Percentiles rank a stretch among this genome's conserved stretches.
phyloP scores from a whole-genome alignment of 164 flowering plant genomes.

The Malania oleifera region DNA sequence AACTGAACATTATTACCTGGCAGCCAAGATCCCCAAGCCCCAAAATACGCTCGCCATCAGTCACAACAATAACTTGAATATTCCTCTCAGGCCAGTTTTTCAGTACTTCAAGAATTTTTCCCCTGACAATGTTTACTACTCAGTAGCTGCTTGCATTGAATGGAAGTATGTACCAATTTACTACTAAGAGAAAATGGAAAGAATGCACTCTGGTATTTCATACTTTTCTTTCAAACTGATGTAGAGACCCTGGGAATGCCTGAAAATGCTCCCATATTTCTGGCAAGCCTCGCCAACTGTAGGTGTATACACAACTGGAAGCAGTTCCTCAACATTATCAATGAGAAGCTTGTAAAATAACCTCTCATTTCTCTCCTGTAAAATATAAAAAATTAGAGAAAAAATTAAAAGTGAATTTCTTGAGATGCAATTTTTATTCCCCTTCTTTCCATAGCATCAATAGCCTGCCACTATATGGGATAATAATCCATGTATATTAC shows the following conservation, averaged over 20 bases:
- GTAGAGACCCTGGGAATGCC: slow-evolving; percentile 82
- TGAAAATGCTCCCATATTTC: slow-evolving; percentile 81
- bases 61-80: slow-evolving; percentile 85
- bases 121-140: slow-evolving; percentile 33
- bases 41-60: slow-evolving; percentile 84
- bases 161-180: background rate
- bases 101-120: slow-evolving; percentile 71
- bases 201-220: slow-evolving; percentile 5
- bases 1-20: slow-evolving; percentile 39
- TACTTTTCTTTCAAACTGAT: slow-evolving; percentile 85
- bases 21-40: slow-evolving; percentile 95
- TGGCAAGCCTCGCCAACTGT: slow-evolving; percentile 91
- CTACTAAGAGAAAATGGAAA: background rate
- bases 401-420: background rate
- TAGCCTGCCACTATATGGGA: no score
- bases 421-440: no score
- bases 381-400: background rate
- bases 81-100: slow-evolving; percentile 88
- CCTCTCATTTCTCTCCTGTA: slow-evolving; percentile 81
- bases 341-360: slow-evolving; percentile 81
- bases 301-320: slow-evolving; percentile 85
- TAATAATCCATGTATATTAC: no score
- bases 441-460: no score
- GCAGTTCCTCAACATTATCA: slow-evolving; percentile 76
- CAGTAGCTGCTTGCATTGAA: slow-evolving; percentile 2